Base-by-base conservation (phyloP, 495 filamentous ascomycete genomes). In the Neurospora pannonica region DNA sequence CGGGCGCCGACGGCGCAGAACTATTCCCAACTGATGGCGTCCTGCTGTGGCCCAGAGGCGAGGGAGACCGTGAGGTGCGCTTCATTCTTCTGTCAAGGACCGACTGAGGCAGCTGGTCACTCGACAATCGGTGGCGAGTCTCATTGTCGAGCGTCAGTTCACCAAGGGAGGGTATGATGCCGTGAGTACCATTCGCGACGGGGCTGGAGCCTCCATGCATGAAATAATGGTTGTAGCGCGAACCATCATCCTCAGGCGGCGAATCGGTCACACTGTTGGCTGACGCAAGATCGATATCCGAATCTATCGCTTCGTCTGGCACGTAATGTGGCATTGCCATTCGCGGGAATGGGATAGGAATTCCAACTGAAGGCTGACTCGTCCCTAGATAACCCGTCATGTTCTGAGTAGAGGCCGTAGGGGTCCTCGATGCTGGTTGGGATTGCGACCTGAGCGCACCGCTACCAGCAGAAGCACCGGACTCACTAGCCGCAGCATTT, bases 391-490 rank as follows among this genome's bases (percentile, higher is more conserved):
- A 84, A 15, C 71, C 77, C 46, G 72, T 34, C 48, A 74, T 71
- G 5, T 73, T 36, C 24, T 75, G 76, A 15, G 78, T 67, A 17
- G 73, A 39, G 36, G 75, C 71, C 77, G 80, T 79, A 3, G 82
- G 75, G 8, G 83, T 84, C 46, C 87, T 83, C 43, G 84, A 83
- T 7, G 87, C 87, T 72, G 87, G 87, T 76, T 88, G 87, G 38
- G 87, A 89, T 77, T 89, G 87, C 70, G 87, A 89, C 73, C 87
- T 84, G 74, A 88, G 78, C 31, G 85, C 76, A 72, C 85, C 86
- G 48, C 81, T 84, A 70, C 82, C 81, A 73, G 78, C 73, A 37
- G 78, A 76, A 72, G 79, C 71, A 19, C 79, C 82, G n/a, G 84
- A 74, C 21, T 87, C 86, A 36, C 70, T 77, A 28, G 77, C 71